A percentile compares a stretch with the other conserved stretches of the same genome.
These are phyloP conservation scores for Pichia heedii DNA, from an alignment of 805 yeast species.

Conservation along the genomic window DNA sequence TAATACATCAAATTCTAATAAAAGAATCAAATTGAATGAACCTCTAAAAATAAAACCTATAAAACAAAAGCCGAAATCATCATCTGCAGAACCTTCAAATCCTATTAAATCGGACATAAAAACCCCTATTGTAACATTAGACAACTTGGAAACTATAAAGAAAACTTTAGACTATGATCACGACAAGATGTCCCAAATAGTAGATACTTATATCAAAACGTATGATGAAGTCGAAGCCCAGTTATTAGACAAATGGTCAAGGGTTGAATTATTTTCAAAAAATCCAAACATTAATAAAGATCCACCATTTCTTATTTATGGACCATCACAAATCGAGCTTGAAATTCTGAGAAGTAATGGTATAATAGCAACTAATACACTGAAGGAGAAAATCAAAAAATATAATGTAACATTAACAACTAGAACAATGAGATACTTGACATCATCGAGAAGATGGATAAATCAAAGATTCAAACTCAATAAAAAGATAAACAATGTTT, in stretches of 20 bases:
- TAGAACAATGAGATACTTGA: slow-evolving; percentile 23
- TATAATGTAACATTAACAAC: slow-evolving; percentile 20
- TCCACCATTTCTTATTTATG: slow-evolving; percentile 23
- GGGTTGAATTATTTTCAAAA: slow-evolving; percentile 2
- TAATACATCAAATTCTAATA: neutral
- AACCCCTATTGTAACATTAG: slow-evolving; percentile 1
- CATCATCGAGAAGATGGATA: slow-evolving; percentile 27
- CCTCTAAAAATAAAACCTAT: neutral
- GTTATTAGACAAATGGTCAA: slow-evolving; percentile 8
- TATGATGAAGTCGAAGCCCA: slow-evolving; percentile 6
- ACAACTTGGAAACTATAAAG: slow-evolving; percentile 1
- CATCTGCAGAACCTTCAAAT: neutral
- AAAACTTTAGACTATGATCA: slow-evolving; percentile 1
- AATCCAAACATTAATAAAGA: slow-evolving; percentile 11
- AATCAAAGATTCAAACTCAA: slow-evolving; percentile 24
- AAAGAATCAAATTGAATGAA: neutral
- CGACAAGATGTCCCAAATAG: neutral
- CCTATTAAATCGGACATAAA: neutral
- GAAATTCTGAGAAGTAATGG: slow-evolving; percentile 21
- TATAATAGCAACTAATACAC: slow-evolving; percentile 23
- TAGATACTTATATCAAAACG: neutral
- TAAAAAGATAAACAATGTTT: slow-evolving; percentile 14
- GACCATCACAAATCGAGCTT: slow-evolving; percentile 25
- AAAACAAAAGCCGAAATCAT: neutral
- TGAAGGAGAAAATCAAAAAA: slow-evolving; percentile 17